A percentile compares a stretch with the other conserved stretches of the same genome.
Evolutionary conservation across 306 rosid genomes (phyloP).

Genomic region (Prunus davidiana): DNA sequence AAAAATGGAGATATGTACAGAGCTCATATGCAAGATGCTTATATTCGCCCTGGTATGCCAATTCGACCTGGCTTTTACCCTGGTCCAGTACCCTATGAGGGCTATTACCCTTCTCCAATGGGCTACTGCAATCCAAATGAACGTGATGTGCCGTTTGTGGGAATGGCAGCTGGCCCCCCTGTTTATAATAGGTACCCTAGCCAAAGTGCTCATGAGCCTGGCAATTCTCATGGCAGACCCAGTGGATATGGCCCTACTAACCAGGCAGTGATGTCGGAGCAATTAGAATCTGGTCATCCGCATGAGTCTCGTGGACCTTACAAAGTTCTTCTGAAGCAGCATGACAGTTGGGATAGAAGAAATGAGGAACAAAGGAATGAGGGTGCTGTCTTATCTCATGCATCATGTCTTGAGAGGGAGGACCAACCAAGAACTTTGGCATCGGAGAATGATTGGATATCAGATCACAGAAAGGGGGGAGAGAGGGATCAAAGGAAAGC

Average conservation of each 20-base stretch:
- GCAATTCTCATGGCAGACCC: slow-evolving; percentile 55
- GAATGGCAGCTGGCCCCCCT: slow-evolving; percentile 62
- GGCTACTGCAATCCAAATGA: slow-evolving; percentile 71
- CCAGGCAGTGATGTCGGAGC: slow-evolving; percentile 47
- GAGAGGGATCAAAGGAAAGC: slow-evolving; percentile 43
- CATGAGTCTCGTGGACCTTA: slow-evolving; percentile 69
- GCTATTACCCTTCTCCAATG: slow-evolving; percentile 74
- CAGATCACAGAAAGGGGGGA: slow-evolving; percentile 44
- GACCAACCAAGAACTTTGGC: slow-evolving; percentile 43
- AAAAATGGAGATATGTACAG: slow-evolving; percentile 83
- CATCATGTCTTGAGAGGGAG: slow-evolving; percentile 30
- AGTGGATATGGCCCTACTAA: slow-evolving; percentile 53
- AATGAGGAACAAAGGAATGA: slow-evolving; percentile 56
- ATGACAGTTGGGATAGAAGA: slow-evolving; percentile 54
- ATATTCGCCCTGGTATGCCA: slow-evolving; percentile 73
- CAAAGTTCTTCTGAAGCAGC: slow-evolving; percentile 86
- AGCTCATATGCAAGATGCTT: slow-evolving; percentile 84
- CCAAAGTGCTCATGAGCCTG: slow-evolving; percentile 61
- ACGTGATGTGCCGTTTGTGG: slow-evolving; percentile 71
- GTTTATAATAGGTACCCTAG: slow-evolving; percentile 54
- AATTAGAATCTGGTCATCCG: slow-evolving; percentile 54
- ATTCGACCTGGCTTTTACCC: slow-evolving; percentile 86
- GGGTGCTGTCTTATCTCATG: slow-evolving; percentile 34
- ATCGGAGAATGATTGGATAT: slow-evolving; percentile 58
- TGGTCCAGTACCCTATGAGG: slow-evolving; percentile 72